Base-by-base conservation (phyloP, 805 yeast species). In the Ogataea pignaliae region DNA sequence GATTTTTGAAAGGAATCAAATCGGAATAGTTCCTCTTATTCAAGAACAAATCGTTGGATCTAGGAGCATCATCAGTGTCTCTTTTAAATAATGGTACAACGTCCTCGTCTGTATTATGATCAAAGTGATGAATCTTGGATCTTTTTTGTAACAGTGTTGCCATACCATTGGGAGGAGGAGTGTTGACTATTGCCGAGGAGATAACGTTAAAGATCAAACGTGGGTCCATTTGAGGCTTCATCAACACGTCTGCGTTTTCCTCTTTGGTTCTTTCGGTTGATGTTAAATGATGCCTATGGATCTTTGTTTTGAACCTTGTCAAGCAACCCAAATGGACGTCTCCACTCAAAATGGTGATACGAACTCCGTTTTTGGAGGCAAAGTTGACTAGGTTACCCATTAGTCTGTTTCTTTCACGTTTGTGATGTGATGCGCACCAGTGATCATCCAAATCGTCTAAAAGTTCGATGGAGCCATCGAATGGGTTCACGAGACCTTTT, bases 361-460 rank as follows among this genome's bases (percentile, higher is more conserved):
- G 73, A 3, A 85, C 79, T 3, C 83, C 83, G 50, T 74, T 61
- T 29, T 65, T 54, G 29, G 85, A 74, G 3, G 91, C 88, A 55
- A 89, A 79, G 36, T 76, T 76, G 49, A 82, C 79, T 37, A 91
- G 68, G 48, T 70, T 69, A 34, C 70, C 72, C 49, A 90, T 67
- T 34, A 91, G 70, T 52, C 61, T 59, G 63, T 91, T 91, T 48
- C 99, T 76, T 66, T 91, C 99, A 39, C 65, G 64, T 62, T 91
- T 93, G 67, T 91, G 99, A 61, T 83, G 77, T 46, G 74, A 74
- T 3, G 96, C 83, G 63, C 97, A 89, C 99, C 99, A 91, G 67
- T 91, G 98, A 61, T 91, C 99, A 59, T 89, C 83, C 64, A 93
- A 72, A 62, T 91, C 98, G 60, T 93, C 98, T 52, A 93, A 73